Base-by-base conservation (phyloP, 768 basidiomycete species). In the Phlebiopsis gigantea region DNA sequence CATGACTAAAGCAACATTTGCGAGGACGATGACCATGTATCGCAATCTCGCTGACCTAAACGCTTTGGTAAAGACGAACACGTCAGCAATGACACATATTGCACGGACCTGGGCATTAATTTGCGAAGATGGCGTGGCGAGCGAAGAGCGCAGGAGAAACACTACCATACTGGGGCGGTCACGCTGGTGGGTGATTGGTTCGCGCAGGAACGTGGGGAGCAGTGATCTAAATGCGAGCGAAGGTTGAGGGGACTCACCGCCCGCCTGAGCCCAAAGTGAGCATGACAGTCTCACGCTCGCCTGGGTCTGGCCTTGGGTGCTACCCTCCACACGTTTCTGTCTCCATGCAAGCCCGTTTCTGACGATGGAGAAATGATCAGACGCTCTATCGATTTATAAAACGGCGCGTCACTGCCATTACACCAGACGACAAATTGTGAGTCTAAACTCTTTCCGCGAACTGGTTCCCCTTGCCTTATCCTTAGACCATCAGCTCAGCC, bases 381-480 rank as follows among this genome's bases (percentile, higher is more conserved):
- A 53, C 53, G 46, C 52, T 54, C 39, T 25, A 58, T 54, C 51
- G 57, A 57, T 57, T 49, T 57, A 57, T 59, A 55, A 50, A 58
- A 50, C 42, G 43, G 25, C 10, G 31, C 39, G 49, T 44, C 24
- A 57, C 22, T 31, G 55, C 21, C n/a, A 34, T 55, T 55, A 55
- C 54, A 55, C 54, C 19, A 41, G 21, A 21, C 30, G 30, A 21
- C 50, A 51, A 51, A 51, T 34, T 10, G 14, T 21, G 34, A 12
- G 34, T 22, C 50, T 41, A 41, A 39, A 22, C 19, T 31, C 31
- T 41, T 30, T 41, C n/a, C 22, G 21, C 30, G 50, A 30, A 22
- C 46, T 39, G 42, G 34, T 39, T 30, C 30, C 45, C 53, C 26
- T 12, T 44, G 5, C 44, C 53, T 45, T 46, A 29, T 24, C 24